A percentile compares a stretch with the other conserved stretches of the same genome.
These are phyloP conservation scores for Geotrichum fermentans DNA, from an alignment of 1,139 yeast species.

Conservation along the genomic window DNA sequence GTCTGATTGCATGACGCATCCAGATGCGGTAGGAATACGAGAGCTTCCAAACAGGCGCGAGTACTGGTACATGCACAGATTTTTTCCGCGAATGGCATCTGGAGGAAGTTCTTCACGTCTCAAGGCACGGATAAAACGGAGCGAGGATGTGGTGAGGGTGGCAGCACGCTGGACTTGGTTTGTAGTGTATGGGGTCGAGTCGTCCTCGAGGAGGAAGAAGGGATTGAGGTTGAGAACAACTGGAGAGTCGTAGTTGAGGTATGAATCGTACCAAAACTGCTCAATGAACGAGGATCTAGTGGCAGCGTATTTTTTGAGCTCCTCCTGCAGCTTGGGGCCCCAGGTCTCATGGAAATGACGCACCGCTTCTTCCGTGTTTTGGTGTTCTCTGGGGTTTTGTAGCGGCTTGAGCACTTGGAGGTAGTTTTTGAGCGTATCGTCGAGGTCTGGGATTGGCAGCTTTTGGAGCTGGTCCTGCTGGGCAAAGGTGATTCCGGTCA, in stretches of 20 bases:
- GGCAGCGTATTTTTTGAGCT: constrained; percentile 58
- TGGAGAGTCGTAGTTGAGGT: constrained; percentile 76
- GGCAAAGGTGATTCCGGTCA: constrained; percentile 44
- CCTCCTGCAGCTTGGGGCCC: constrained; percentile 60
- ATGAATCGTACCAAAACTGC: constrained; percentile 91
- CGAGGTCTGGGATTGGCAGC: constrained; percentile 73
- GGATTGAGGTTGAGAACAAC: constrained; percentile 86
- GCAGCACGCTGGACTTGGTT: constrained; percentile 79
- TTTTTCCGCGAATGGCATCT: constrained; percentile 59
- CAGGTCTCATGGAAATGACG: constrained; percentile 50
- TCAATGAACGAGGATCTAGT: constrained; percentile 75
- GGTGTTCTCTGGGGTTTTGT: constrained; percentile 64
- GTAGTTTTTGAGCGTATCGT: constrained; percentile 60
- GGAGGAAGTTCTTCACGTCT: constrained; percentile 72
- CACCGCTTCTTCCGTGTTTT: constrained; percentile 57
- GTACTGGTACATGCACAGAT: constrained; percentile 85
- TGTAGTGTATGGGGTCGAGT: constrained; percentile 73
- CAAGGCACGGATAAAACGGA: constrained; percentile 73
- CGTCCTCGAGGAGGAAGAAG: constrained; percentile 81
- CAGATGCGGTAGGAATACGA: constrained; percentile 72
- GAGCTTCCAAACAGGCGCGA: constrained; percentile 80
- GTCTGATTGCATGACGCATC: constrained; percentile 84
- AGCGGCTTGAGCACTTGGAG: constrained; percentile 65
- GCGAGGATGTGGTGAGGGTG: constrained; percentile 67
- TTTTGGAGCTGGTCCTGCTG: constrained; percentile 54